Evolutionary conservation across 371 early-diverging fungal species (phyloP), one percentile per base, ranked within the genome.

Genomic region (Apophysomyces sp.): DNA sequence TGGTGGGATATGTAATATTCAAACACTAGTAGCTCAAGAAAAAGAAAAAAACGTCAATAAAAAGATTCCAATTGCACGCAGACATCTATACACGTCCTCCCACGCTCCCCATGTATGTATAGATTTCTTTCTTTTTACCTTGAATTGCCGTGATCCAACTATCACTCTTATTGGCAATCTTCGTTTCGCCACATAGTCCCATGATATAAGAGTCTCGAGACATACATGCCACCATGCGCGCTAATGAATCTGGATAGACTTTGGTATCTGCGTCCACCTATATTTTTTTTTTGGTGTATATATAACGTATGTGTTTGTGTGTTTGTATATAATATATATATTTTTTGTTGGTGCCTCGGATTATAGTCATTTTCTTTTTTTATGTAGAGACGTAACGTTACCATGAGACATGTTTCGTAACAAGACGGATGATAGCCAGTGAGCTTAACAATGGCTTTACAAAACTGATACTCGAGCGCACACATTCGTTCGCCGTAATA

Each of bases 1-100:
- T 96, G 96, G 73, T 98, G 98, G 40, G 92, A 91, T 41, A 96
- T 96, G 69, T 94, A 97, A 77, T 98, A 98, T 80, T 98, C 98
- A 84, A 96, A 97, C 3, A 98, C 97, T 81, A 61, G 18, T 18
- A 44, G 13, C 15, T n/a, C 28, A 37, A 36, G n/a, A 27, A 26
- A 21, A 55, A 7, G 49, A 4, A 28, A 28, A 18, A 26, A 36
- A 36, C 28, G 8, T 26, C 28, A 52, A 12, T 32, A 55, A 36
- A 0, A 61, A 24, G 30, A 57, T n/a, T n/a, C n/a, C n/a, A n/a
- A n/a, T n/a, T n/a, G n/a, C n/a, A n/a, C n/a, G n/a, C n/a, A n/a
- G n/a, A n/a, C n/a, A n/a, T n/a, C n/a, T n/a, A n/a, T n/a, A n/a
- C n/a, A n/a, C n/a, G n/a, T n/a, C n/a, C n/a, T n/a, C n/a, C n/a